Conservation (phyloP, 176 grass and related monocot species). For the Tillandsia leiboldiana region DNA sequence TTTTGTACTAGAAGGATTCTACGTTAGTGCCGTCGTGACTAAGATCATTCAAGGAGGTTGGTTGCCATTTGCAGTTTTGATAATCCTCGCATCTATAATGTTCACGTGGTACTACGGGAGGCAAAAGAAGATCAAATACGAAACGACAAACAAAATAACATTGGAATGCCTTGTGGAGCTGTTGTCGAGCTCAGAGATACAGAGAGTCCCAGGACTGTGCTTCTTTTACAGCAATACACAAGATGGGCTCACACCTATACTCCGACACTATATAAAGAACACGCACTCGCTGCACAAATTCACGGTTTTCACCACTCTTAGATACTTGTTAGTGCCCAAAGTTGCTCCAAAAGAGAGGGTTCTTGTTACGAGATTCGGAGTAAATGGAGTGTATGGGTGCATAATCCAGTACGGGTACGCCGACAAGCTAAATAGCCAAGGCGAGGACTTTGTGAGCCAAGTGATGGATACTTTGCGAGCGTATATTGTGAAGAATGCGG, state of each 20-base stretch:
- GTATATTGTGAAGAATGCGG: constrained; percentile 17
- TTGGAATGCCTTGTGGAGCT: constrained; percentile 41
- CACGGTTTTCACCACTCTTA: constrained; percentile 56
- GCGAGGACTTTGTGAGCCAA: constrained; percentile 34
- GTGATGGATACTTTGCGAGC: constrained; percentile 23
- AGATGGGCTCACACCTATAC: constrained; percentile 52
- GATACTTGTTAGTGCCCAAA: constrained; percentile 55
- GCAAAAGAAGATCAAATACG: constrained; percentile 57
- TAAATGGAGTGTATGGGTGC: constrained; percentile 49
- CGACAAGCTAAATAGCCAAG: constrained; percentile 29
- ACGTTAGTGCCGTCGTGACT: constrained; percentile 56
- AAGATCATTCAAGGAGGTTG: constrained; percentile 71
- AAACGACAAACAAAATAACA: constrained; percentile 63
- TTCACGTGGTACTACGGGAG: constrained; percentile 75
- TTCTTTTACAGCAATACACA: constrained; percentile 87
- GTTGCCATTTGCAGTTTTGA: constrained; percentile 66
- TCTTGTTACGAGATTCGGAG: constrained; percentile 39
- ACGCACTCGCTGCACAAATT: constrained; percentile 52
- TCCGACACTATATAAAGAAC: constrained; percentile 70
- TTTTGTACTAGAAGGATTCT: constrained; percentile 54
- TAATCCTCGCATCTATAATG: constrained; percentile 65
- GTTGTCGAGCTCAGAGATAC: constrained; percentile 48
- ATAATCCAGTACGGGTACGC: constrained; percentile 63
- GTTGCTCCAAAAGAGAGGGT: constrained; percentile 50
- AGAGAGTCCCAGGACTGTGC: constrained; percentile 54